Evolutionary conservation across 345 rosid species (phyloP).

Genomic region (Durio zibethinus): DNA sequence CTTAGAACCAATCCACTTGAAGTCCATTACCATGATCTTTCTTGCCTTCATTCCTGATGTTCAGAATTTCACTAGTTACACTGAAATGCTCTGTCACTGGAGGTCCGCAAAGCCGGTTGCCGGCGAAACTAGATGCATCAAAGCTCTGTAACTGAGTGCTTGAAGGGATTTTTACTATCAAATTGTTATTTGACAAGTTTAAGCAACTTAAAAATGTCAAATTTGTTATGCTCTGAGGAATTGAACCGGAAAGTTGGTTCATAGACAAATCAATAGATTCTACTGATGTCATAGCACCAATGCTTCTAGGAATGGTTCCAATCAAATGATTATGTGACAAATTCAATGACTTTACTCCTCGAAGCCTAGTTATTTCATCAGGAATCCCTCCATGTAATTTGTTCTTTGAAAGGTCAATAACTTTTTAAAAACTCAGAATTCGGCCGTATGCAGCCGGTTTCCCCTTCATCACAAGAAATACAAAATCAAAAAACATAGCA

Average conservation of each 20-base stretch:
- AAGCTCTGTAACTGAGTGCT: not conserved
- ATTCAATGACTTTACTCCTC: conserved; percentile 6
- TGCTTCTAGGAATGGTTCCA: conserved; percentile 1
- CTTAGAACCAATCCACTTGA: not conserved
- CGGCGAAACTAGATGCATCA: not conserved
- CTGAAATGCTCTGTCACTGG: not conserved
- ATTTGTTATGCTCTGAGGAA: not conserved
- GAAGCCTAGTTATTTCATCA: not conserved
- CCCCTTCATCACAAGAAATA: conserved; percentile 15
- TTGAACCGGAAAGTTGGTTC: not conserved
- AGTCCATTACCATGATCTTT: not conserved
- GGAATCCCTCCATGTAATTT: conserved; percentile 8
- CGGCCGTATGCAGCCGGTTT: not conserved
- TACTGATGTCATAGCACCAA: conserved; percentile 10
- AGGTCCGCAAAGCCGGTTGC: not conserved
- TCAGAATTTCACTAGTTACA: not conserved
- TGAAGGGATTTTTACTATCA: not conserved
- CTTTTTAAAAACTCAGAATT: conserved; percentile 7
- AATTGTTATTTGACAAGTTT: not conserved
- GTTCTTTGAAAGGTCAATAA: conserved; percentile 12
- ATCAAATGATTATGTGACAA: not conserved
- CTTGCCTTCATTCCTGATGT: not conserved
- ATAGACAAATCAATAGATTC: conserved; percentile 14
- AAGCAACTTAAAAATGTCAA: not conserved
- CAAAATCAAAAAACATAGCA: not conserved